Conservation (phyloP, 2,329 filamentous ascomycete genomes). For the Furcasterigmium sp. region DNA sequence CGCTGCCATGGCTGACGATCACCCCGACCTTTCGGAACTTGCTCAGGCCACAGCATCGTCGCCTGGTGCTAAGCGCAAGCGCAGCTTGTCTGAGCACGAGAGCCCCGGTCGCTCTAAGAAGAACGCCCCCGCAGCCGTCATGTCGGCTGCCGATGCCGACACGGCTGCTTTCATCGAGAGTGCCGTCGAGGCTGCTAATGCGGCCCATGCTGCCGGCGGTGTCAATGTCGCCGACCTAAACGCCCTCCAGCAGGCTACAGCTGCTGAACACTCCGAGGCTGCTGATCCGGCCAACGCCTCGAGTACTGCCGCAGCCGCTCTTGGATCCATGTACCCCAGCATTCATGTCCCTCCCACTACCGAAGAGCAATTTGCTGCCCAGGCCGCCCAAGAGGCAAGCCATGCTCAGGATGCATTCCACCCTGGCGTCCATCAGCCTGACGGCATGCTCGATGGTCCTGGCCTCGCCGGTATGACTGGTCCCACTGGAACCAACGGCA, state of each 20-base stretch:
- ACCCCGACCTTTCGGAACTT: conserved; percentile 39
- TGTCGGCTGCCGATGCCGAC: conserved; percentile 36
- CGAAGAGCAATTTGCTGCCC: conserved; percentile 55
- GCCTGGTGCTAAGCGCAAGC: conserved; percentile 51
- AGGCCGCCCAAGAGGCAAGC: conserved; percentile 33
- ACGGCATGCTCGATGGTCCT: conserved; percentile 18
- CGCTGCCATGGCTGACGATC: conserved; percentile 44
- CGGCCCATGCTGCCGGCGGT: conserved; percentile 29
- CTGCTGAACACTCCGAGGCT: conserved; percentile 38
- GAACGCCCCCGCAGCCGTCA: conserved; percentile 33
- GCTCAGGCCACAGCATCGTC: conserved; percentile 18
- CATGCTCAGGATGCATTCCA: conserved; percentile 27
- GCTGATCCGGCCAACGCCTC: conserved; percentile 49
- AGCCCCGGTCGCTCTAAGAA: conserved; percentile 50
- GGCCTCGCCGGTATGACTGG: conserved; percentile 3
- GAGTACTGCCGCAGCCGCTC: conserved; percentile 53
- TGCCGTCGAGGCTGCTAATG: conserved; percentile 39
- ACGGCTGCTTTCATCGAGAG: conserved; percentile 50
- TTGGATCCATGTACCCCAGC: conserved; percentile 54
- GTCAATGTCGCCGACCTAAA: conserved; percentile 51
- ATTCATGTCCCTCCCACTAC: conserved; percentile 53
- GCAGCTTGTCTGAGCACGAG: conserved; percentile 36
- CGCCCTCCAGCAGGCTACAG: conserved; percentile 50
- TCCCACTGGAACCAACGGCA: conserved; percentile 8
- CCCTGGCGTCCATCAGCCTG: conserved; percentile 24